A percentile compares a stretch with the other conserved stretches of the same genome.
Conservation (phyloP, 768 basidiomycete species). For the Cubamyces sp. region DNA sequence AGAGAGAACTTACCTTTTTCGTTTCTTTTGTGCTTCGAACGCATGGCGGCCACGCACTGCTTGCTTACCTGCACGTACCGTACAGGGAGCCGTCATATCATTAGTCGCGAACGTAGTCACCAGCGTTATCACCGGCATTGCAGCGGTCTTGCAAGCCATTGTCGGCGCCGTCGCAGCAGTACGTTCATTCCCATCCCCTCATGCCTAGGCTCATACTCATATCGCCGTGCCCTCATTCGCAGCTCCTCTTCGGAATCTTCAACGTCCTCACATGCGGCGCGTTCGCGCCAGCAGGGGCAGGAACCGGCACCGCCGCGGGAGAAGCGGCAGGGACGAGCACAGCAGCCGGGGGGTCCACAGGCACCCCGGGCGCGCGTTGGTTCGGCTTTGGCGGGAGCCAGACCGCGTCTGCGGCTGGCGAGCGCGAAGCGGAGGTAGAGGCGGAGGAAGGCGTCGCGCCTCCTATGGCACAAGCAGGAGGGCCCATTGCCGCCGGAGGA, state of each 20-base stretch:
- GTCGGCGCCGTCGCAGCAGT: slow-evolving; percentile 10
- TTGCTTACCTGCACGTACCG: not conserved
- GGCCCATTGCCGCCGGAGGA: not conserved
- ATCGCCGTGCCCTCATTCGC: not conserved
- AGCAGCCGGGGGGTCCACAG: not conserved
- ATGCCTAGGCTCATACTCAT: not conserved
- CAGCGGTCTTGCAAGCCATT: slow-evolving; percentile 5
- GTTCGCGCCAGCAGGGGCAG: slow-evolving; percentile 3
- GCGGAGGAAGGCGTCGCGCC: not conserved
- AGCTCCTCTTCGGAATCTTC: slow-evolving; percentile 12
- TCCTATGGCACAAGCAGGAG: not conserved
- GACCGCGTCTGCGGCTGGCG: not conserved
- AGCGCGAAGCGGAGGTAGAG: not conserved
- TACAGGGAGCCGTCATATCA: slow-evolving; percentile 3
- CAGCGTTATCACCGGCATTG: slow-evolving; percentile 9
- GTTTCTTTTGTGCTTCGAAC: not conserved
- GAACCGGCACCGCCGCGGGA: slow-evolving; percentile 8
- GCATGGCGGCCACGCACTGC: not conserved
- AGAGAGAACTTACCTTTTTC: not conserved
- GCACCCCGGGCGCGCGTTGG: not conserved
- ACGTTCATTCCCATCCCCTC: not conserved
- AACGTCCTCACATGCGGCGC: slow-evolving; percentile 12
- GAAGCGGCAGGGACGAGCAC: slow-evolving; percentile 13
- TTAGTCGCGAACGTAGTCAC: slow-evolving; percentile 7
- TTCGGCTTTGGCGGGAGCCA: not conserved